Evolutionary conservation across 2,329 filamentous ascomycete genomes (phyloP).

Genomic region (Penicillium brevicompactum): DNA sequence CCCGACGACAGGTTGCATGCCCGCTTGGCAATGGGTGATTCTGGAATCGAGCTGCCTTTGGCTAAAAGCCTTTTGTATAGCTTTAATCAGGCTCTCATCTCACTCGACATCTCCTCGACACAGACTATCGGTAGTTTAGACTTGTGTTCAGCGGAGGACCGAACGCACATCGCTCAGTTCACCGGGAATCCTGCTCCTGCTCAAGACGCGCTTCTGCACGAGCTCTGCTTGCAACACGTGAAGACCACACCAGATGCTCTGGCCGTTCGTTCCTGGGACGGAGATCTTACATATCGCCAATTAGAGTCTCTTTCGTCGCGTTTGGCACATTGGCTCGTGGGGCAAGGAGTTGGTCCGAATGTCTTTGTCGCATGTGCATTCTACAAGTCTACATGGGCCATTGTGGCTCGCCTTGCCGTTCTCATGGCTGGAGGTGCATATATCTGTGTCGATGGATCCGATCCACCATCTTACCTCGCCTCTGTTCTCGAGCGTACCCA

Average conservation of each 20-base stretch:
- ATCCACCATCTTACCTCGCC: conserved; percentile 68
- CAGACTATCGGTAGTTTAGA: conserved; percentile 13
- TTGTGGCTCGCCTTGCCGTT: conserved; percentile 22
- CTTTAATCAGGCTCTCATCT: conserved; percentile 12
- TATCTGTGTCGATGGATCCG: conserved; percentile 73
- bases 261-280: conserved; percentile 23
- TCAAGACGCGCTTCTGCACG: conserved; percentile 16
- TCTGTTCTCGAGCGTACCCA: conserved; percentile 73
- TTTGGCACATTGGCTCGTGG: conserved; percentile 17
- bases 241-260: conserved; percentile 14
- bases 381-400: conserved; percentile 24
- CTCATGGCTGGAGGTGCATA: conserved; percentile 54
- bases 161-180: conserved; percentile 8
- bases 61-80: conserved; percentile 16
- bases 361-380: conserved; percentile 20
- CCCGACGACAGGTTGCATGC: conserved; percentile 8
- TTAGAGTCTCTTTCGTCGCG: conserved; percentile 11
- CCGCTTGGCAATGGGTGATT: conserved; percentile 4
- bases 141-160: conserved; percentile 16
- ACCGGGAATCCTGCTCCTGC: conserved; percentile 8
- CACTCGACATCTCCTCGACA: conserved; percentile 1
- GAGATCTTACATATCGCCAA: conserved; percentile 19
- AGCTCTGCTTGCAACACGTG: conserved; percentile 16
- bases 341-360: conserved; percentile 16
- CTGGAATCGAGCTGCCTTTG: conserved; percentile 7